phyloP scores from a whole-genome alignment of 1,284 basidiomycete genomes.

The Macrocystidia cucumis region DNA sequence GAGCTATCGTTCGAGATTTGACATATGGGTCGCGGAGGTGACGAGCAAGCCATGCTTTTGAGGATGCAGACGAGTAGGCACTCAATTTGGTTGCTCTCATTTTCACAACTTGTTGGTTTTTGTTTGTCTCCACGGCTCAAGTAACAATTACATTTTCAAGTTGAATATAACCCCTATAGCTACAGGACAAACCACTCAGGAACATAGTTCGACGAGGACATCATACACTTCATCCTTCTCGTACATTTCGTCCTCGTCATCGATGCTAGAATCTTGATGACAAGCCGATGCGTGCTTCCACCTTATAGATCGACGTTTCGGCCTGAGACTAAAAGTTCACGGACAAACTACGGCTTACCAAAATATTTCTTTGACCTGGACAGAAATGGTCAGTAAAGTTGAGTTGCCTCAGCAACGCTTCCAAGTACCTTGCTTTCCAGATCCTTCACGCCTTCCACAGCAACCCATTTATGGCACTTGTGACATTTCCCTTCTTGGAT shows the following conservation, averaged over 20 bases:
- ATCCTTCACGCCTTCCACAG: conserved; percentile 64
- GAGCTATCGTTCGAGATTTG: conserved; percentile 41
- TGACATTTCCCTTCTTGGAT: conserved; percentile 72
- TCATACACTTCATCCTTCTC: conserved; percentile 29
- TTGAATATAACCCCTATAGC: too few relatives aligned
- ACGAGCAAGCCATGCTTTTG: conserved; percentile 51
- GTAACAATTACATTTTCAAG: too few relatives aligned
- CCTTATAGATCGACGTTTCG: conserved; percentile 27
- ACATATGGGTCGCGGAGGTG: conserved; percentile 66
- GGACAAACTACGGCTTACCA: conserved; percentile 50
- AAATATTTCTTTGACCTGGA: conserved; percentile 62
- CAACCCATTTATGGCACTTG: conserved; percentile 64
- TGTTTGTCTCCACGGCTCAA: too few relatives aligned
- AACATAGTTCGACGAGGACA: conserved; percentile 7
- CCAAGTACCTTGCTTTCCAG: conserved; percentile 51
- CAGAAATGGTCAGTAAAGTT: conserved; percentile 1
- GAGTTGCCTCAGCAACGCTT: neutral
- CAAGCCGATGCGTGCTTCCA: conserved; percentile 77
- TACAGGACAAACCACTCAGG: too few relatives aligned
- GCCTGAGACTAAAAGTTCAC: neutral
- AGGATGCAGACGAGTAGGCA: too few relatives aligned
- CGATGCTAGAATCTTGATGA: conserved; percentile 48
- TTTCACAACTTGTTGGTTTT: too few relatives aligned
- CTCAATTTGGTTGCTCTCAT: too few relatives aligned
- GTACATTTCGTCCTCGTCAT: conserved; percentile 47